A percentile compares a stretch with the other conserved stretches of the same genome.
Conservation (phyloP, 352 stramenopile species). For the Plasmopara halstedii region DNA sequence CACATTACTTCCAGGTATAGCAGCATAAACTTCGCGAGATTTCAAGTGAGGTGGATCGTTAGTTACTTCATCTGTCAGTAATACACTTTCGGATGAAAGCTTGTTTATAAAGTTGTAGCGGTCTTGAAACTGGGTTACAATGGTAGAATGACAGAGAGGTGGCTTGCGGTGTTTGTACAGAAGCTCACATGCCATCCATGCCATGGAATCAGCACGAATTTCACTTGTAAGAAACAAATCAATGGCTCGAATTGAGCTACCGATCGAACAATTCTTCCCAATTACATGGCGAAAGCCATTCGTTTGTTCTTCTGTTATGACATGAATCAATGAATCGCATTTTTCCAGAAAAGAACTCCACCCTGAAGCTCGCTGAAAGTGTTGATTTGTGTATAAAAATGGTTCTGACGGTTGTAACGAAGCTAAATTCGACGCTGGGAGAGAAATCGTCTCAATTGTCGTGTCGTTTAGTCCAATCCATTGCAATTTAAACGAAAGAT, state of each 20-base stretch:
- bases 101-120: slow-evolving; percentile 26
- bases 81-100: too few species aligned
- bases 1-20: slow-evolving; percentile 20
- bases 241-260: slow-evolving; percentile 12
- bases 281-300: slow-evolving; percentile 18
- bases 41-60: neutral
- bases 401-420: slow-evolving; percentile 2
- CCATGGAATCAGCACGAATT: slow-evolving; percentile 42
- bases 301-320: slow-evolving; percentile 6
- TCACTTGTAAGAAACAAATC: slow-evolving; percentile 39
- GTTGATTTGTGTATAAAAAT: slow-evolving; percentile 12
- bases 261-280: slow-evolving; percentile 38
- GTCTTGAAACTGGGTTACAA: slow-evolving; percentile 36
- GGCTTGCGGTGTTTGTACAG: slow-evolving; percentile 39
- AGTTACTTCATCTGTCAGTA: too few species aligned
- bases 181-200: slow-evolving; percentile 42
- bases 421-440: too few species aligned
- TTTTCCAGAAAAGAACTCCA: slow-evolving; percentile 46
- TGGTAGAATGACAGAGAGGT: slow-evolving; percentile 37
- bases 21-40: slow-evolving; percentile 3
- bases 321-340: slow-evolving; percentile 27
- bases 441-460: slow-evolving; percentile 25
- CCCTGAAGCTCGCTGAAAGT: slow-evolving; percentile 18
- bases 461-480: slow-evolving; percentile 30
- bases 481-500: slow-evolving; percentile 50